Percentiles rank a stretch among this genome's conserved stretches.
Evolutionary conservation across 495 filamentous ascomycete genomes (phyloP).

Genomic region (Daldinia vernicosa): DNA sequence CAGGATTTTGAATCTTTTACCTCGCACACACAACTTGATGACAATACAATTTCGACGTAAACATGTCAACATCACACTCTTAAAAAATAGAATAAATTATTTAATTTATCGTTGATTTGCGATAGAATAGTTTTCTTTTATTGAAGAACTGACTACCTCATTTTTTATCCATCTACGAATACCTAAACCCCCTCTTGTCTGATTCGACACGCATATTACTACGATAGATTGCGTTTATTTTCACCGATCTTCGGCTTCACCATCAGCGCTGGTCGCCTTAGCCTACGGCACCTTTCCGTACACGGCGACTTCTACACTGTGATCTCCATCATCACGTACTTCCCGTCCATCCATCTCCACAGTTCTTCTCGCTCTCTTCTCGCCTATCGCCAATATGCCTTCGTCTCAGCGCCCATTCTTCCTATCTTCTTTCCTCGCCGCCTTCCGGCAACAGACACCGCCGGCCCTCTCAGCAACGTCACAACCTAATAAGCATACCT

Average conservation of each 20-base stretch:
- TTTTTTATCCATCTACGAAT: not conserved
- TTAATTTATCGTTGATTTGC: constrained; percentile 10
- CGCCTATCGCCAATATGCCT: constrained; percentile 58
- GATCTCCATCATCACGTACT: not conserved
- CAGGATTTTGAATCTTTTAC: constrained; percentile 37
- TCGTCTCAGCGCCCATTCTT: constrained; percentile 80
- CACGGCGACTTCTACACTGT: not conserved
- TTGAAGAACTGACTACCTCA: not conserved
- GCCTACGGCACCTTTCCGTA: constrained; percentile 3
- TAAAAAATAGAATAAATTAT: constrained; percentile 7
- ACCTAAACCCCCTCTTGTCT: not conserved
- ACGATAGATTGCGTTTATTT: not conserved
- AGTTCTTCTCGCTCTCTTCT: not conserved
- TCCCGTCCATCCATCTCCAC: not conserved
- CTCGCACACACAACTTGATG: constrained; percentile 21
- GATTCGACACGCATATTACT: constrained; percentile 12
- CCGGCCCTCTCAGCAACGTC: constrained; percentile 48
- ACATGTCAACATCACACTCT: constrained; percentile 19
- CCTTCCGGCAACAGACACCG: constrained; percentile 68
- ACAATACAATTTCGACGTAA: constrained; percentile 2
- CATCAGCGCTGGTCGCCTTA: constrained; percentile 18
- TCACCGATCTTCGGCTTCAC: not conserved
- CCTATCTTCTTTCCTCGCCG: constrained; percentile 84
- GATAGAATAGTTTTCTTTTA: not conserved
- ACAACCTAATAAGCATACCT: constrained; percentile 57